phyloP scores from a whole-genome alignment of 495 filamentous ascomycete genomes.

The Penicillium canariense region DNA sequence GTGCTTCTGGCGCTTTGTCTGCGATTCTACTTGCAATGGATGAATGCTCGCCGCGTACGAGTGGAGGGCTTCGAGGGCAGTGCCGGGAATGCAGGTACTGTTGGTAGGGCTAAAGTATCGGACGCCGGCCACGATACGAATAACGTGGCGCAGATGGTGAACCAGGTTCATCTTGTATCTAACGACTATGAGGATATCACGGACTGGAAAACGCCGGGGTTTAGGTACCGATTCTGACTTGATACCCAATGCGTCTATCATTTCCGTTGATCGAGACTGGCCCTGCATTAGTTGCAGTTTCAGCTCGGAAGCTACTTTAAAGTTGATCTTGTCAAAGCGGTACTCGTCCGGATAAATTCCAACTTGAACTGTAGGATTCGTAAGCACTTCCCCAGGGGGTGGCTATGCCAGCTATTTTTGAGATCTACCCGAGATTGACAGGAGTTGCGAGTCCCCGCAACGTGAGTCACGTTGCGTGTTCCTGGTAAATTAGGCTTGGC shows the following conservation, averaged over 20 bases:
- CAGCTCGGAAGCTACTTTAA: too few relatives aligned
- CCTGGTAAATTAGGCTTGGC: constrained; percentile 1
- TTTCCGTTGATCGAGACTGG: too few relatives aligned
- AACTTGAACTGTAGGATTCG: neutral
- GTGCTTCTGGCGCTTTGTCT: constrained; percentile 37
- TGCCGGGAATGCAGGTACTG: constrained; percentile 38
- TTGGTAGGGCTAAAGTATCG: constrained; percentile 35
- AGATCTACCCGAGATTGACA: neutral
- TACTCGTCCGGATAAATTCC: neutral
- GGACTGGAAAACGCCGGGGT: constrained; percentile 53
- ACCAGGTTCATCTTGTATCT: constrained; percentile 28
- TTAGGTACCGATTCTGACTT: constrained; percentile 45
- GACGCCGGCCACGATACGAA: constrained; percentile 19
- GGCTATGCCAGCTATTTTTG: neutral
- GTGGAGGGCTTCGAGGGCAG: constrained; percentile 43
- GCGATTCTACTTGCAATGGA: constrained; percentile 39
- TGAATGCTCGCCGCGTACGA: constrained; percentile 37
- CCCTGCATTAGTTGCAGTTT: too few relatives aligned
- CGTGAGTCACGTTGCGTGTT: neutral
- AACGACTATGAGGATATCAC: constrained; percentile 52
- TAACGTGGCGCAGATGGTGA: constrained; percentile 27
- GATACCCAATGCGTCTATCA: too few relatives aligned
- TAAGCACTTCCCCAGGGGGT: neutral
- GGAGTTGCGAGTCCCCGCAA: neutral
- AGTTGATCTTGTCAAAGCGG: too few relatives aligned